Evolutionary conservation across 306 rosid genomes (phyloP).

Genomic region (Rosa persica): DNA sequence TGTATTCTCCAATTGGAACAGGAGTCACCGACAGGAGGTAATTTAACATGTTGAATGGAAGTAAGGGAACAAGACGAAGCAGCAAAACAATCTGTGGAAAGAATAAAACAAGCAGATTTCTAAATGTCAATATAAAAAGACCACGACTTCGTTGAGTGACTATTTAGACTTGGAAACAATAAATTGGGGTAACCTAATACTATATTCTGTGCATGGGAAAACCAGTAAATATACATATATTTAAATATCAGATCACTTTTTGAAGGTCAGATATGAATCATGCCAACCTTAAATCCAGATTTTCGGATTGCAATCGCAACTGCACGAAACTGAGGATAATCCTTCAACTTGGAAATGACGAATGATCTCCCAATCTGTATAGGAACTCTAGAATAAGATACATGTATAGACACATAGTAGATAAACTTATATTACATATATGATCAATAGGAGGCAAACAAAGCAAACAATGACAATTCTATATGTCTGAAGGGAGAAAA

Average conservation of each 20-base stretch:
- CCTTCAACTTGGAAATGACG: slow-evolving; percentile 87
- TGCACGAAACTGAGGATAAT: slow-evolving; percentile 84
- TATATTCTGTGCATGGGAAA: neutral
- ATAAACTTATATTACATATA: slow-evolving; percentile 1
- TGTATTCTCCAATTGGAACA: slow-evolving; percentile 74
- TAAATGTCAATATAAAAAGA: neutral
- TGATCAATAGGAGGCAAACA: neutral
- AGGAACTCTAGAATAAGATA: slow-evolving; percentile 25
- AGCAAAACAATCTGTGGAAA: slow-evolving; percentile 75
- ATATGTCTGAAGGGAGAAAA: neutral
- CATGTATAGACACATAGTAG: neutral
- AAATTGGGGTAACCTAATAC: slow-evolving; percentile 2
- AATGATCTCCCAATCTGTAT: slow-evolving; percentile 87
- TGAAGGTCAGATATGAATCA: slow-evolving; percentile 9
- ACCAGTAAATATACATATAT: slow-evolving; percentile 12
- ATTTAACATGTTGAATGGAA: slow-evolving; percentile 88
- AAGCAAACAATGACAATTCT: neutral
- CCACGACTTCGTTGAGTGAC: neutral
- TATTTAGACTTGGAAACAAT: slow-evolving; percentile 1
- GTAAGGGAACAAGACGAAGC: slow-evolving; percentile 95
- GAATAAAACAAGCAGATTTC: neutral
- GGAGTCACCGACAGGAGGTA: slow-evolving; percentile 93
- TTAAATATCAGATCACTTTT: neutral
- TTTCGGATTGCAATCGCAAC: slow-evolving; percentile 78
- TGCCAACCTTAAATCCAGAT: slow-evolving; percentile 92